A percentile compares a stretch with the other conserved stretches of the same genome.
Evolutionary conservation across 768 basidiomycete genomes (phyloP).

Genomic region (Lactifluus volemus): DNA sequence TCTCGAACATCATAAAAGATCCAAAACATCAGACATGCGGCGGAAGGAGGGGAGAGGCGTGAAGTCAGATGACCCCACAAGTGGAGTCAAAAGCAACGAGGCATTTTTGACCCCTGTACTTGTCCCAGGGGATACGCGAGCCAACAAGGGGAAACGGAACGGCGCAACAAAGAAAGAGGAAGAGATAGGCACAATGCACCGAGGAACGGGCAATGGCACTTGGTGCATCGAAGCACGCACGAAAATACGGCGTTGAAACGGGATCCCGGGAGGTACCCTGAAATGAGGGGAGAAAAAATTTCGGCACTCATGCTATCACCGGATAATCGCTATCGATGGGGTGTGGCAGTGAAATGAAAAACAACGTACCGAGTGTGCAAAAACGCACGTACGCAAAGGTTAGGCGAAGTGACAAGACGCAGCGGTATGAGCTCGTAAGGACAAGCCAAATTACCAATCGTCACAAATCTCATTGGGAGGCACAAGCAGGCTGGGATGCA

Average conservation of each 20-base stretch:
- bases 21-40: slow-evolving; percentile 13
- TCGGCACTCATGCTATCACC: background rate
- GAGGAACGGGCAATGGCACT: background rate
- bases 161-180: background rate
- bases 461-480: background rate
- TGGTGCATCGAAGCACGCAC: background rate
- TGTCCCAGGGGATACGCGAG: background rate
- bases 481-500: background rate
- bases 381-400: background rate
- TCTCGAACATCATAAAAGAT: slow-evolving; percentile 13
- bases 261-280: background rate
- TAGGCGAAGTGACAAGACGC: background rate
- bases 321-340: background rate
- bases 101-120: background rate
- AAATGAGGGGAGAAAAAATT: background rate
- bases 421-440: too few relatives aligned
- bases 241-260: background rate
- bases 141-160: background rate
- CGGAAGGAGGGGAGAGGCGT: background rate
- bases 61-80: slow-evolving; percentile 11
- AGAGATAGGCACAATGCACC: background rate
- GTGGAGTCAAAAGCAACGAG: slow-evolving; percentile 1
- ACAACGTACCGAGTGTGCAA: background rate
- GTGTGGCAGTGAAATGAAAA: slow-evolving; percentile 3
- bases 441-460: background rate